Percentiles rank a stretch among this genome's conserved stretches.
Evolutionary conservation across 2,329 filamentous ascomycete species (phyloP).

Genomic region (Cladorrhinum sp.): DNA sequence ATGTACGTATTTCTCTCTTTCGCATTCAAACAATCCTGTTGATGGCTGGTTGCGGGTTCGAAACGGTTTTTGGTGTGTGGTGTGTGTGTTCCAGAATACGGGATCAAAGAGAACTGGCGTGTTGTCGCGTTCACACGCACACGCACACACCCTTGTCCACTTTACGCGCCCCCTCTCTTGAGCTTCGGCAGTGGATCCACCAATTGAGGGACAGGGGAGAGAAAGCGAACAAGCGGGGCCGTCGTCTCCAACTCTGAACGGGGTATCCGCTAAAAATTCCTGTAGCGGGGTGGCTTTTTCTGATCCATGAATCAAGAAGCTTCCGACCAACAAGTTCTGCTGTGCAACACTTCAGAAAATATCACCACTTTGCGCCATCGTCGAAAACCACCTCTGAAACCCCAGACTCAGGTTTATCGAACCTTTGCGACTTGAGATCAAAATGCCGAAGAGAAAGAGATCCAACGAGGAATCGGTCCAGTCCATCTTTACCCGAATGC

Average conservation of each 20-base stretch:
- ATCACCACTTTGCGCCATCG: neutral
- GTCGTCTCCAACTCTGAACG: neutral
- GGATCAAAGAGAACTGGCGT: neutral
- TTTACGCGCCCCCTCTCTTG: constrained; percentile 14
- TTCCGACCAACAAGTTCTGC: neutral
- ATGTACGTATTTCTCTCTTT: too few species aligned
- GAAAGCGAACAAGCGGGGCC: neutral
- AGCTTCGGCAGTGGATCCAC: neutral
- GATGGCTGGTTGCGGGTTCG: neutral
- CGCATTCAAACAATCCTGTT: neutral
- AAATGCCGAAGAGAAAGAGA: constrained; percentile 60
- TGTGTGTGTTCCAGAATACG: neutral
- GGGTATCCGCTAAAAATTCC: constrained; percentile 4
- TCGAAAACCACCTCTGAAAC: neutral
- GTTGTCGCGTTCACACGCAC: constrained; percentile 11
- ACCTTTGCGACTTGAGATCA: neutral
- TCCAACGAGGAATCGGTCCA: constrained; percentile 43
- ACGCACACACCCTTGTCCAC: constrained; percentile 19
- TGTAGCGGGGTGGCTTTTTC: constrained; percentile 8
- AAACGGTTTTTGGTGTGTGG: neutral
- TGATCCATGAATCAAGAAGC: constrained; percentile 1
- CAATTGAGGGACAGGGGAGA: neutral
- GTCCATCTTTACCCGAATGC: constrained; percentile 51
- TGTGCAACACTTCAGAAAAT: neutral
- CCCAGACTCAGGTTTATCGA: neutral